These are phyloP conservation scores for Lachancea lanzarotensis DNA, from an alignment of 805 yeast species.

Conservation along the genomic window DNA sequence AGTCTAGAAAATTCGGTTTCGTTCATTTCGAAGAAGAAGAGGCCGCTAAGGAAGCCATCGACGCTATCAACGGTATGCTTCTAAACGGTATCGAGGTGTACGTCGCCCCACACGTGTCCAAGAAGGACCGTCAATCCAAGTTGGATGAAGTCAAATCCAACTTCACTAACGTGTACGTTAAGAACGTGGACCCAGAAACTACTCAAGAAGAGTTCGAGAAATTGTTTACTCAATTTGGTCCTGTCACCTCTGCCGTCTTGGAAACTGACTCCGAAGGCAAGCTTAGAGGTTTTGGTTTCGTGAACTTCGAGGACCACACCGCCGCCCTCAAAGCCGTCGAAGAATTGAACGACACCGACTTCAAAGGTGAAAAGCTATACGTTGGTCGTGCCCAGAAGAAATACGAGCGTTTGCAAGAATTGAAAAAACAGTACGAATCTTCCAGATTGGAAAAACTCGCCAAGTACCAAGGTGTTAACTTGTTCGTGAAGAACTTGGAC, in stretches of 20 bases:
- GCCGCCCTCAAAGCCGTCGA: constrained; percentile 89
- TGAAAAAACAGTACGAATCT: constrained; percentile 89
- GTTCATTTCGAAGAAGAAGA: constrained; percentile 93
- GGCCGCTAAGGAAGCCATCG: constrained; percentile 91
- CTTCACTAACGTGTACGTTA: constrained; percentile 93
- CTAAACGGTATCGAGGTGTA: constrained; percentile 92
- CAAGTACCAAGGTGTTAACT: constrained; percentile 96
- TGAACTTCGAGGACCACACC: constrained; percentile 83
- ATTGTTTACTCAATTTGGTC: constrained; percentile 68
- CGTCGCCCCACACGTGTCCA: constrained; percentile 90
- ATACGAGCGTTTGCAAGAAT: constrained; percentile 93
- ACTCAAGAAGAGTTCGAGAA: constrained; percentile 64
- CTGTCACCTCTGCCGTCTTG: constrained; percentile 74
- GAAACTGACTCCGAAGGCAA: constrained; percentile 81
- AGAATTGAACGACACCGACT: constrained; percentile 79
- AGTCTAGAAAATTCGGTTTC: constrained; percentile 93
- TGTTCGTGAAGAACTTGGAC: constrained; percentile 94
- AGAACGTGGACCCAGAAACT: constrained; percentile 73
- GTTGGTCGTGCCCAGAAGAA: constrained; percentile 99
- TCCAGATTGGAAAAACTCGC: constrained; percentile 84
- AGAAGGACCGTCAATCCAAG: constrained; percentile 90
- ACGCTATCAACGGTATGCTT: constrained; percentile 96
- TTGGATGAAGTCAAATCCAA: constrained; percentile 83
- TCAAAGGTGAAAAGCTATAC: constrained; percentile 77
- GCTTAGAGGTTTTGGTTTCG: constrained; percentile 93